These are phyloP conservation scores for Metschnikowia baotianmanensis DNA, from an alignment of 805 yeast species.

Conservation along the genomic window DNA sequence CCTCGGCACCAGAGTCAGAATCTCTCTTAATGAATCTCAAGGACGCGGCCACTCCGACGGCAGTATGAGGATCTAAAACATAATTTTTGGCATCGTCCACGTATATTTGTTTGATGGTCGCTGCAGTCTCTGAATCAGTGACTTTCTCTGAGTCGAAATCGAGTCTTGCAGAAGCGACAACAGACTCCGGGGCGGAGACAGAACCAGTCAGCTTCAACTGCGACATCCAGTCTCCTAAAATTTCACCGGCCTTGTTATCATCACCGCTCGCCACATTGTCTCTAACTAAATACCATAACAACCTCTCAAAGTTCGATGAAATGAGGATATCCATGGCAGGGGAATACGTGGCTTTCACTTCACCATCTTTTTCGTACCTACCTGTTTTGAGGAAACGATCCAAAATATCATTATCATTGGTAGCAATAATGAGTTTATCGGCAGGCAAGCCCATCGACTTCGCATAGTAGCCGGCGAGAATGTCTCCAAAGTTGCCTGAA, in stretches of 20 bases:
- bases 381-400: conserved; percentile 91
- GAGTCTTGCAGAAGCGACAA: conserved; percentile 60
- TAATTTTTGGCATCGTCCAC: conserved; percentile 59
- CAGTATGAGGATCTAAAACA: conserved; percentile 93
- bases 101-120: conserved; percentile 73
- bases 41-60: conserved; percentile 88
- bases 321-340: conserved; percentile 99
- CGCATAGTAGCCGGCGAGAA: conserved; percentile 94
- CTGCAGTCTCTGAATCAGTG: conserved; percentile 71
- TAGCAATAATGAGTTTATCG: conserved; percentile 84
- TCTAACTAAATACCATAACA: conserved; percentile 89
- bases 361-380: conserved; percentile 69
- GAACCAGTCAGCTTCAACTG: conserved; percentile 74
- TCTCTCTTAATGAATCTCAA: conserved; percentile 56
- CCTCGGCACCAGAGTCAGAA: conserved; percentile 33
- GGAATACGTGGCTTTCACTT: conserved; percentile 84
- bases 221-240: conserved; percentile 72
- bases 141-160: conserved; percentile 82
- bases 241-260: conserved; percentile 68
- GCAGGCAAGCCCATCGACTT: conserved; percentile 93
- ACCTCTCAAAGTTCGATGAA: conserved; percentile 94
- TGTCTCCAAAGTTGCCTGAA: conserved; percentile 97
- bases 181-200: conserved; percentile 64
- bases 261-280: conserved; percentile 55
- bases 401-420: conserved; percentile 92